Evolutionary conservation across 2,329 filamentous ascomycete genomes (phyloP), one percentile per base, ranked within the genome.

Genomic region (Colletotrichum euphorbiae): DNA sequence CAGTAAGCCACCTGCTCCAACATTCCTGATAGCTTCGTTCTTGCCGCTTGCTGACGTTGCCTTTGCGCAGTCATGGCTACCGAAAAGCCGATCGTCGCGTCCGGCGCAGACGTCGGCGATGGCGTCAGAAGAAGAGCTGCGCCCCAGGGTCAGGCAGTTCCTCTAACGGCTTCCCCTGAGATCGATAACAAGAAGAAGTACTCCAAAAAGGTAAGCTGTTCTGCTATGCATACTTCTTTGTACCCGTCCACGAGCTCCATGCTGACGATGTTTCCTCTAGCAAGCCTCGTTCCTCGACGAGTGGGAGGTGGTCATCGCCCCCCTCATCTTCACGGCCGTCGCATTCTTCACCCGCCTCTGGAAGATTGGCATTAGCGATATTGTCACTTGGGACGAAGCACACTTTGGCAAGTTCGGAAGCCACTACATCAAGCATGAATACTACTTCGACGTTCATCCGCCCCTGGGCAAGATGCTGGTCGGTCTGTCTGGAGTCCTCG

Each of bases 401-500:
- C 88, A 90, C 80, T 97, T 97, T 80, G 93, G 93, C 78, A 99
- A 99, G 84, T 99, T 99, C 80, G 96, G 96, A 72, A 98, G 95
- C 75, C 95, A 99, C 82, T 99, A 99, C 81, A 90, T 99, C 78
- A 98, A 99, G 81, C 93, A 95, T 80, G 96, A 99, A 81, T 98
- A 98, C 85, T 99, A 99, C 87, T 99, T 99, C 71, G 74, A 75
- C 59, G 92, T 97, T 67, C 93, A 97, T 80, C 96, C 96, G 72
- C 96, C 96, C 62, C 89, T 99, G 70, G 96, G 96, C 78, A 99
- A 99, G 85, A 98, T 99, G 89, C 90, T 99, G 64, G 95, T 99
- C 74, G 96, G 96, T 71, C 87, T 99, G 58, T 98, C 96, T 6
- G 96, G 96, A 77, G 97, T 97, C 77, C 87, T 99, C 70, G 97